phyloP scores from a whole-genome alignment of 1,284 basidiomycete species.

The Pyrrhoderma noxium region DNA sequence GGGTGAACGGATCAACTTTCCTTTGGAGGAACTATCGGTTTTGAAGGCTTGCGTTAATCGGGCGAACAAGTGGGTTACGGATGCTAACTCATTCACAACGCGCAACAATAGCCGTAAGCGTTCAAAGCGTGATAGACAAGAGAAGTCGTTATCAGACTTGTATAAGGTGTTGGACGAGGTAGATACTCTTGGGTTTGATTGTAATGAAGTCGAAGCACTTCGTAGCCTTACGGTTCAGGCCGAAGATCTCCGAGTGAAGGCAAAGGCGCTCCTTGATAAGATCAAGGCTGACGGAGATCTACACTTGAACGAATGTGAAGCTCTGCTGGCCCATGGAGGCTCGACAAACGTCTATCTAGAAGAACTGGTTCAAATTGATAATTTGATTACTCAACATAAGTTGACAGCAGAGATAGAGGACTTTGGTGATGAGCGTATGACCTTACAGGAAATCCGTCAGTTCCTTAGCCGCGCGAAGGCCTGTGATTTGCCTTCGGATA shows the following conservation, averaged over 20 bases:
- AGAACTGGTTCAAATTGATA: constrained; percentile 67
- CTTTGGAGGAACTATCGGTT: constrained; percentile 63
- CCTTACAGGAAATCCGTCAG: constrained; percentile 63
- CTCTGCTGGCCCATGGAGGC: constrained; percentile 57
- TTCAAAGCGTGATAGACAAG: constrained; percentile 62
- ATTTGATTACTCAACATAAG: constrained; percentile 67
- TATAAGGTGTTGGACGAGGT: constrained; percentile 64
- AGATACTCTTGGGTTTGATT: constrained; percentile 72
- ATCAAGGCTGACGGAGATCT: constrained; percentile 27
- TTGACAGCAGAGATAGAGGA: constrained; percentile 63
- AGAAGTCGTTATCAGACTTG: constrained; percentile 60
- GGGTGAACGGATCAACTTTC: constrained; percentile 77
- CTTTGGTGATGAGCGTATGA: constrained; percentile 44
- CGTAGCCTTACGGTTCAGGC: constrained; percentile 54
- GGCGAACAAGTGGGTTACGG: constrained; percentile 81
- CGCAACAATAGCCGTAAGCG: constrained; percentile 69
- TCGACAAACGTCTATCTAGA: constrained; percentile 74
- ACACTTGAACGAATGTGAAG: constrained; percentile 63
- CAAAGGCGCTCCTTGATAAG: constrained; percentile 40
- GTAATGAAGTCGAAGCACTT: constrained; percentile 60
- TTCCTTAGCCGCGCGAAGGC: constrained; percentile 58
- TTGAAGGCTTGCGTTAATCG: constrained; percentile 74
- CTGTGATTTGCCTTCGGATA: constrained; percentile 57
- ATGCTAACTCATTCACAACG: constrained; percentile 62
- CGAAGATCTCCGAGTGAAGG: constrained; percentile 54